These are phyloP conservation scores for Corynascus novoguineensis DNA, from an alignment of 495 filamentous ascomycete genomes.

Conservation along the genomic window DNA sequence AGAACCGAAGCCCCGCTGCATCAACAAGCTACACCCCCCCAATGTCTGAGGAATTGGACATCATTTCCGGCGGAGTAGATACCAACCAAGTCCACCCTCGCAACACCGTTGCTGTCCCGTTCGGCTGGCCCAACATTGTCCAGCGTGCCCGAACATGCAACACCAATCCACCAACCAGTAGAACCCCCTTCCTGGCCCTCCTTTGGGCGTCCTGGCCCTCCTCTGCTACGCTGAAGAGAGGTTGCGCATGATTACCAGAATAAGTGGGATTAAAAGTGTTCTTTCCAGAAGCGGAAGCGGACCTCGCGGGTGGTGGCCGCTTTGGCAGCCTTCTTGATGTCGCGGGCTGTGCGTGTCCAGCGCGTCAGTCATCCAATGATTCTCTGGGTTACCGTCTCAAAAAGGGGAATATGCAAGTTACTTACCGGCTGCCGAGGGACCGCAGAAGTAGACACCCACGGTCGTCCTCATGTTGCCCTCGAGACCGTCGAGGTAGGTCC, in stretches of 20 bases:
- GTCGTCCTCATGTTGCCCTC: slow-evolving; percentile 69
- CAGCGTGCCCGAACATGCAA: too few species aligned
- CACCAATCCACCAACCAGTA: too few species aligned
- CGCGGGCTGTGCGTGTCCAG: slow-evolving; percentile 73
- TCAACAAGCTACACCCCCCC: not conserved
- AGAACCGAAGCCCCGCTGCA: not conserved
- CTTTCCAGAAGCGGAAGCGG: slow-evolving; percentile 98
- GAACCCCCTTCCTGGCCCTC: too few species aligned
- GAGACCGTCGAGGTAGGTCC: slow-evolving; percentile 77
- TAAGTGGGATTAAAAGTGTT: slow-evolving; percentile 58
- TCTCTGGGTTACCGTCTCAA: too few species aligned
- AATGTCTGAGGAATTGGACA: not conserved
- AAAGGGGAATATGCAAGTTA: not conserved
- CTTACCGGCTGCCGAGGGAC: slow-evolving; percentile 50
- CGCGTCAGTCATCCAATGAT: too few species aligned
- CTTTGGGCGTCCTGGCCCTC: not conserved
- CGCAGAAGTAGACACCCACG: slow-evolving; percentile 97
- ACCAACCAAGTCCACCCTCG: too few species aligned
- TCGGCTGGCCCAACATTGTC: too few species aligned
- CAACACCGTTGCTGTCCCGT: too few species aligned
- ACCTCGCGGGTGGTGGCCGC: slow-evolving; percentile 67
- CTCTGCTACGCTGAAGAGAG: not conserved
- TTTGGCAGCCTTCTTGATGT: slow-evolving; percentile 78
- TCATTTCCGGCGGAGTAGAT: too few species aligned
- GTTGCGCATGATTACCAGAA: not conserved